Base-by-base conservation (phyloP, 306 rosid species). In the Trifolium dubium region DNA sequence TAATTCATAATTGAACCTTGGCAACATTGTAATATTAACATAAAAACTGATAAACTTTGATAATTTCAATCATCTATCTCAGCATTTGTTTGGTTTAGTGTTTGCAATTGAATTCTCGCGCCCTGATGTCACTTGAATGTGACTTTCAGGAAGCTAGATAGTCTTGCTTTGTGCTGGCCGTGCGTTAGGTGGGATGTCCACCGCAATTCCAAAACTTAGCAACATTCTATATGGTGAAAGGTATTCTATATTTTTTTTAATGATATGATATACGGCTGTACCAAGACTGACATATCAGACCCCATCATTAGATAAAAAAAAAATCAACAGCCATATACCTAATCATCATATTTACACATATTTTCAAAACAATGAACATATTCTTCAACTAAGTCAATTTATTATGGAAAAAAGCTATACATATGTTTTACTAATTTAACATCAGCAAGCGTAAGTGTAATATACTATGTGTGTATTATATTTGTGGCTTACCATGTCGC, bases 401-500 rank as follows among this genome's bases (percentile, higher is more conserved):
- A 49, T 56, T 60, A 17, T 32, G 73, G 39, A 30, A 41, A 80
- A 47, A 55, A 85, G 12, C 78, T 73, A 65, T 65, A 62, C 71
- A 47, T 55, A 51, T 74, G 60, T 73, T 62, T 46, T 64, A 73
- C 74, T 58, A 80, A 63, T 62, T 55, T 13, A 63, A 64, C 30
- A 59, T 15, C 35, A 32, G 43, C 40, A 31, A 5, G 67, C 74
- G 41, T 14, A 69, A 47, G 51, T 34, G 31, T 40, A 49, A 31
- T 77, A 61, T 61, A 62, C 15, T 9, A 11, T 11, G 5, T 44
- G 23, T 13, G 40, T 43, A 77, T 79, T 85, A 86, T 34, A 29
- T 59, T 10, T 65, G 77, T 56, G 84, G 69, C 46, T 85, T 80
- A 9, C 80, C 56, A 15, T 80, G 83, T 78, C 67, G 86, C 71